These are phyloP conservation scores for Tolypocladium guangdongense DNA, from an alignment of 2,329 filamentous ascomycete genomes.

Conservation along the genomic window DNA sequence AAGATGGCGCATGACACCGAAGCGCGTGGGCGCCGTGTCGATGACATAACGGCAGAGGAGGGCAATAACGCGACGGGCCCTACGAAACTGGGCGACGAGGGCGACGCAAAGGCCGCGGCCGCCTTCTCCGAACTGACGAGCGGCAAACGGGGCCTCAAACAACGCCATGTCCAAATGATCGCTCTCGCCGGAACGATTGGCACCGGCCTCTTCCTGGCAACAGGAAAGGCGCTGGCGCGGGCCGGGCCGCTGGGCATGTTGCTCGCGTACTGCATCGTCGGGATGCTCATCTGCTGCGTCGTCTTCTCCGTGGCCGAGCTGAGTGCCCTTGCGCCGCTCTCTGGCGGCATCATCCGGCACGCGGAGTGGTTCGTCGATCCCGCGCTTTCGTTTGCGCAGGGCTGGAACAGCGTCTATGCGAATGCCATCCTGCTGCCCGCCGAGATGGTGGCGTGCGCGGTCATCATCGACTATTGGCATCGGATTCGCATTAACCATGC, in stretches of 20 bases:
- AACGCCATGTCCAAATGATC: slow-evolving; percentile 39
- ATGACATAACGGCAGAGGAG: no score
- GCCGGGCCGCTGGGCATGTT: slow-evolving; percentile 44
- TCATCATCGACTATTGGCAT: slow-evolving; percentile 38
- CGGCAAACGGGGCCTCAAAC: slow-evolving; percentile 2
- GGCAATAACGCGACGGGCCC: no score
- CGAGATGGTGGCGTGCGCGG: slow-evolving; percentile 41
- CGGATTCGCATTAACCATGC: slow-evolving; percentile 31
- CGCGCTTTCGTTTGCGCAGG: slow-evolving; percentile 37
- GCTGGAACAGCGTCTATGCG: slow-evolving; percentile 40
- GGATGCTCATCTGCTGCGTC: slow-evolving; percentile 35
- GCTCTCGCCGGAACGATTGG: slow-evolving; percentile 37
- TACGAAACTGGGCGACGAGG: no score
- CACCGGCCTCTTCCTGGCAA: slow-evolving; percentile 61
- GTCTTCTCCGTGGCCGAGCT: slow-evolving; percentile 50
- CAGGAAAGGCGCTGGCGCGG: slow-evolving; percentile 45
- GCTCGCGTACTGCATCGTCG: slow-evolving; percentile 43
- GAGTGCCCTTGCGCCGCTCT: slow-evolving; percentile 48
- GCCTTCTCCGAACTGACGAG: slow-evolving; percentile 4
- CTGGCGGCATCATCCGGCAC: slow-evolving; percentile 53
- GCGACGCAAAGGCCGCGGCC: slow-evolving; percentile 1
- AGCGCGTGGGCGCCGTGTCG: no score
- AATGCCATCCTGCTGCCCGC: slow-evolving; percentile 41
- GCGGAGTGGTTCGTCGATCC: slow-evolving; percentile 50
- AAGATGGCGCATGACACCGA: no score